Conservation (phyloP, 2,329 filamentous ascomycete genomes). For the Talaromyces sp. region DNA sequence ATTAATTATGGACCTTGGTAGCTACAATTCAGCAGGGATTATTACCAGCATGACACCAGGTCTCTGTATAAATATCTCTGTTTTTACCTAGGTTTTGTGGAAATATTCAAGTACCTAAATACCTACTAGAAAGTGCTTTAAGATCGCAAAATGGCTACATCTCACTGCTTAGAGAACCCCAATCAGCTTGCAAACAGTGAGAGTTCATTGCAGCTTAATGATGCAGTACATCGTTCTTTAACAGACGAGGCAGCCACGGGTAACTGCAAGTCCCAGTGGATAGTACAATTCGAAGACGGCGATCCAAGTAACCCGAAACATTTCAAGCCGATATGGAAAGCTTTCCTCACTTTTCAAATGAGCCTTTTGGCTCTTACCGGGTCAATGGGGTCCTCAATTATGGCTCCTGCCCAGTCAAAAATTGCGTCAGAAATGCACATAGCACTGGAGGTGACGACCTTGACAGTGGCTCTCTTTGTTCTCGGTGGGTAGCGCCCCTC, state of each 20-base stretch:
- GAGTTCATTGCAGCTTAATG: not conserved
- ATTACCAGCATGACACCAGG: not conserved
- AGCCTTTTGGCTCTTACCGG: constrained; percentile 8
- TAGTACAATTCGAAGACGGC: not conserved
- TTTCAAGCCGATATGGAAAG: constrained; percentile 3
- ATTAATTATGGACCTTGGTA: not conserved
- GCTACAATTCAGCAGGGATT: not conserved
- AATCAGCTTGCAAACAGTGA: not conserved
- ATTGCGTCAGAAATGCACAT: constrained; percentile 1
- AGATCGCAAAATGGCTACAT: not conserved
- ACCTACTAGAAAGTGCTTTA: not conserved
- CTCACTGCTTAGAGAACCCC: not conserved
- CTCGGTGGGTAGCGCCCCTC: not conserved
- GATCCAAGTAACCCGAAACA: constrained; percentile 8
- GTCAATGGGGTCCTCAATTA: constrained; percentile 7
- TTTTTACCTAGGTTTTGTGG: not conserved
- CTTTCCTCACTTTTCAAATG: constrained; percentile 8
- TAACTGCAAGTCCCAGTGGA: not conserved
- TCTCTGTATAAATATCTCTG: not conserved
- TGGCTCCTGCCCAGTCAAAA: constrained; percentile 3
- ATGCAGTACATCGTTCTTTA: not conserved
- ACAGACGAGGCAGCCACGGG: not conserved
- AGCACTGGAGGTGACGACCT: not conserved
- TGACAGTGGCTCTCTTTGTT: constrained; percentile 2
- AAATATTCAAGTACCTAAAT: not conserved